phyloP scores from a whole-genome alignment of 73 alveolate species.

The Symbiodinium natans region DNA sequence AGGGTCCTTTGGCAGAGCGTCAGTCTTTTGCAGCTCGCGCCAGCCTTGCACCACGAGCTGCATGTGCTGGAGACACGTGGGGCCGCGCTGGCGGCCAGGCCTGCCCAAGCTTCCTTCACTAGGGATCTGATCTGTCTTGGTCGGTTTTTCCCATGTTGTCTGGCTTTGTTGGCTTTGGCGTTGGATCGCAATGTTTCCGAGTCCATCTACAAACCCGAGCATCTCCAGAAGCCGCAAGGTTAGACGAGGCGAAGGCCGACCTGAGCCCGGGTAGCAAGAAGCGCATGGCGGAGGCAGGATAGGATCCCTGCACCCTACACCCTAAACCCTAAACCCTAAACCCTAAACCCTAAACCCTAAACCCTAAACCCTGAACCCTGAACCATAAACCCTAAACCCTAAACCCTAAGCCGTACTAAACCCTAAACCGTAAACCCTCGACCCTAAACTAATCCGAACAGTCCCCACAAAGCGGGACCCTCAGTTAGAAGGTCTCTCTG shows the following conservation, averaged over 20 bases:
- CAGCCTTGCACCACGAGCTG: neutral
- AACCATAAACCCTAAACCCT: too few relatives aligned
- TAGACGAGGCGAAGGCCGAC: conserved; percentile 20
- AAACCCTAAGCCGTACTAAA: too few relatives aligned
- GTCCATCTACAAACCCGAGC: neutral
- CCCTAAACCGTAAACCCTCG: too few relatives aligned
- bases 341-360: too few relatives aligned
- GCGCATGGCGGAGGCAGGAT: conserved; percentile 43
- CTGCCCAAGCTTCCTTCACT: too few relatives aligned
- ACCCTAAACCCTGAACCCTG: too few relatives aligned
- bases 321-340: too few relatives aligned
- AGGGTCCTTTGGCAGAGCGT: too few relatives aligned
- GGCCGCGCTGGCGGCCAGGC: neutral
- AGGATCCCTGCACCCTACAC: too few relatives aligned
- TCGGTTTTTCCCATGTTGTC: neutral
- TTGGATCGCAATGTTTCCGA: neutral
- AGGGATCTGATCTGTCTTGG: too few relatives aligned
- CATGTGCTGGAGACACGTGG: neutral
- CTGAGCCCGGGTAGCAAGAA: neutral
- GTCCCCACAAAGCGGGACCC: too few relatives aligned
- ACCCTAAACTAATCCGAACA: too few relatives aligned
- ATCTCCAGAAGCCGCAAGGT: conserved; percentile 19
- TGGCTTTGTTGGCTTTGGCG: neutral
- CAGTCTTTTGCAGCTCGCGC: neutral
- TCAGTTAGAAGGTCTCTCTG: neutral